Evolutionary conservation across 1,284 basidiomycete species (phyloP).

Genomic region (Schizophyllum amplum): DNA sequence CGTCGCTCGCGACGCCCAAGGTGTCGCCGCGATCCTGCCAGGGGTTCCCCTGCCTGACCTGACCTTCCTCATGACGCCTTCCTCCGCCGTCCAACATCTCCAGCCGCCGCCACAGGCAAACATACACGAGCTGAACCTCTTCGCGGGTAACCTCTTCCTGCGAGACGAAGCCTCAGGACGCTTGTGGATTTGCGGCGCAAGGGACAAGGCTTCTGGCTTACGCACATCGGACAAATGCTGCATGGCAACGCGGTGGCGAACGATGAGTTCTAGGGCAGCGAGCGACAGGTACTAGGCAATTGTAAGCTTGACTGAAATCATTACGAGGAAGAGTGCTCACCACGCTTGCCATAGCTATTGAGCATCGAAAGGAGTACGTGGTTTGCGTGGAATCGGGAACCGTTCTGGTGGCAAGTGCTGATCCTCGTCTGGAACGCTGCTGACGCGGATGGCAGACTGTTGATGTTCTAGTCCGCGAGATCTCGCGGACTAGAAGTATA

Average conservation of each 20-base stretch:
- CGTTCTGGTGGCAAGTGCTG: no score
- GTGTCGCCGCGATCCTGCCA: constrained; percentile 2
- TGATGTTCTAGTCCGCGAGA: no score
- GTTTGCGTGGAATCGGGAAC: no score
- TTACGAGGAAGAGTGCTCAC: no score
- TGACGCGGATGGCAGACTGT: no score
- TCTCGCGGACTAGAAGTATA: no score
- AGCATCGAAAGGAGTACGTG: no score
- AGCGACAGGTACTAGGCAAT: no score
- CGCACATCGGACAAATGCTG: constrained; percentile 18
- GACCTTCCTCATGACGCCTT: not conserved
- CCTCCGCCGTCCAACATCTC: not conserved
- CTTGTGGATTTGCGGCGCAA: constrained; percentile 15
- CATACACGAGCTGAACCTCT: constrained; percentile 11
- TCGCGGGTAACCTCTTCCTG: constrained; percentile 9
- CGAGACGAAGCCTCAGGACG: constrained; percentile 6
- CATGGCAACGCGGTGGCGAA: constrained; percentile 10
- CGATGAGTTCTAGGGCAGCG: constrained; percentile 12
- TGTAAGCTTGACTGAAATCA: no score
- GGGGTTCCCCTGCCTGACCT: constrained; percentile 2
- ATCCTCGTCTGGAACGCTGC: no score
- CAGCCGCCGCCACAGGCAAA: not conserved
- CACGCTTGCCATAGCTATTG: no score
- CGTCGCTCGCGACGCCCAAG: constrained; percentile 2
- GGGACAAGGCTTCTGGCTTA: constrained; percentile 15